Evolutionary conservation across 495 filamentous ascomycete species (phyloP).

Genomic region (Aspergillus diversus): DNA sequence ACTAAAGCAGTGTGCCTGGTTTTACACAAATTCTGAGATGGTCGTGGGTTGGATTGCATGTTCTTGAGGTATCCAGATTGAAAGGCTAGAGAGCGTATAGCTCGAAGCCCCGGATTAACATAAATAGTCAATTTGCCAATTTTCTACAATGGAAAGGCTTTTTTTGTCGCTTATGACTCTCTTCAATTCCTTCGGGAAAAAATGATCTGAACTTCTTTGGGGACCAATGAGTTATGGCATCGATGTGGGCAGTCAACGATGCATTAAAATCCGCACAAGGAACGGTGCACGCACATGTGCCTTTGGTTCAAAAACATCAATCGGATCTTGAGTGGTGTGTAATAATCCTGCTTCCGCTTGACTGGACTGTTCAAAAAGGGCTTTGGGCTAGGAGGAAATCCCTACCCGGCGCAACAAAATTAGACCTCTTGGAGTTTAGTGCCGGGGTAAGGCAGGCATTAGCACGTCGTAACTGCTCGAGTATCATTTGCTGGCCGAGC

Average conservation of each 20-base stretch:
- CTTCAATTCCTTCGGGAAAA: slow-evolving; percentile 17
- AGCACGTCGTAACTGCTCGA: not conserved
- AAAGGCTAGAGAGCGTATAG: slow-evolving; percentile 12
- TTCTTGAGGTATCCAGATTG: slow-evolving; percentile 24
- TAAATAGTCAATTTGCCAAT: too few relatives aligned
- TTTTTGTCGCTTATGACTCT: too few relatives aligned
- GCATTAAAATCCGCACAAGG: slow-evolving; percentile 1
- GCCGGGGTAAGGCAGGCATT: not conserved
- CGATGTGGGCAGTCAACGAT: not conserved
- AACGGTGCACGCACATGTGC: too few relatives aligned
- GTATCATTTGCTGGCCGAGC: slow-evolving; percentile 1
- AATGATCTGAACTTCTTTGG: not conserved
- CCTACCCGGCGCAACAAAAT: not conserved
- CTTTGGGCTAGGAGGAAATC: not conserved
- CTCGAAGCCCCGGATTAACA: too few relatives aligned
- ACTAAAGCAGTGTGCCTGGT: slow-evolving; percentile 17
- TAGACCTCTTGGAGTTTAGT: not conserved
- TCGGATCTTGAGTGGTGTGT: too few relatives aligned
- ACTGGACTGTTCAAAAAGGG: too few relatives aligned
- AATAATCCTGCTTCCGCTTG: too few relatives aligned
- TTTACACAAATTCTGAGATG: slow-evolving; percentile 13
- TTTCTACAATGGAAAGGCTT: too few relatives aligned
- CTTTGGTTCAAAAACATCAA: too few relatives aligned
- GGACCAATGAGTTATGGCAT: not conserved
- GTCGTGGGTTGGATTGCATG: slow-evolving; percentile 15